Conservation (phyloP, 1,284 basidiomycete species). For the Sanguinoderma infundibulare region DNA sequence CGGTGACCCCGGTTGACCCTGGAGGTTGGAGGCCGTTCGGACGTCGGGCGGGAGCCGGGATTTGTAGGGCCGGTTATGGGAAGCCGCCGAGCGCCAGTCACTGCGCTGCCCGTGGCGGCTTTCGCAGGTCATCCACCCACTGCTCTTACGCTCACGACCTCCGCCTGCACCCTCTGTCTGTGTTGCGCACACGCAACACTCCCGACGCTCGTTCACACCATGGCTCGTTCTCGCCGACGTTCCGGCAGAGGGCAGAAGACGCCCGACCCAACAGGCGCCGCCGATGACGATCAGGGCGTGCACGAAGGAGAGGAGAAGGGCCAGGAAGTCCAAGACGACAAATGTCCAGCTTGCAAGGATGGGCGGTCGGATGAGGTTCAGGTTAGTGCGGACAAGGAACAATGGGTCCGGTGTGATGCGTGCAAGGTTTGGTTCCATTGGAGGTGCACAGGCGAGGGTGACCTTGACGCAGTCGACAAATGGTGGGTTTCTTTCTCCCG, state of each 20-base stretch:
- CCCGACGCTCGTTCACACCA: slow-evolving; percentile 7
- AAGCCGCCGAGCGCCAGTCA: background rate
- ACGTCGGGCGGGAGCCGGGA: background rate
- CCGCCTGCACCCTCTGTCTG: background rate
- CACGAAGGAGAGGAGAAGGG: slow-evolving; percentile 14
- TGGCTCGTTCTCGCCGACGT: slow-evolving; percentile 33
- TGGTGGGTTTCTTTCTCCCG: slow-evolving; percentile 42
- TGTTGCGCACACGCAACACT: background rate
- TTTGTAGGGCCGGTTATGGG: background rate
- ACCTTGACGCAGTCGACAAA: slow-evolving; percentile 64
- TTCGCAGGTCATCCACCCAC: slow-evolving; percentile 3
- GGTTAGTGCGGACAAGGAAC: slow-evolving; percentile 53
- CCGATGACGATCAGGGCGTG: slow-evolving; percentile 20
- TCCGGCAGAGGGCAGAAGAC: slow-evolving; percentile 29
- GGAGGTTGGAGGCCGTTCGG: too few relatives aligned
- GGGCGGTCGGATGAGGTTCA: slow-evolving; percentile 5
- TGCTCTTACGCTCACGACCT: slow-evolving; percentile 4
- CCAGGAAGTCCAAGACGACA: slow-evolving; percentile 24
- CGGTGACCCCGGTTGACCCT: too few relatives aligned
- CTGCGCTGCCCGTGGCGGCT: slow-evolving; percentile 12
- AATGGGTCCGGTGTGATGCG: slow-evolving; percentile 76
- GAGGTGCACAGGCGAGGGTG: slow-evolving; percentile 74
- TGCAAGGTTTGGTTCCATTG: slow-evolving; percentile 86
- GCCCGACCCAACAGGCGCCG: slow-evolving; percentile 27
- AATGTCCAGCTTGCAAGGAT: slow-evolving; percentile 31